A percentile compares a stretch with the other conserved stretches of the same genome.
Evolutionary conservation across 2,329 filamentous ascomycete species (phyloP).

Genomic region (Cladophialophora exuberans): DNA sequence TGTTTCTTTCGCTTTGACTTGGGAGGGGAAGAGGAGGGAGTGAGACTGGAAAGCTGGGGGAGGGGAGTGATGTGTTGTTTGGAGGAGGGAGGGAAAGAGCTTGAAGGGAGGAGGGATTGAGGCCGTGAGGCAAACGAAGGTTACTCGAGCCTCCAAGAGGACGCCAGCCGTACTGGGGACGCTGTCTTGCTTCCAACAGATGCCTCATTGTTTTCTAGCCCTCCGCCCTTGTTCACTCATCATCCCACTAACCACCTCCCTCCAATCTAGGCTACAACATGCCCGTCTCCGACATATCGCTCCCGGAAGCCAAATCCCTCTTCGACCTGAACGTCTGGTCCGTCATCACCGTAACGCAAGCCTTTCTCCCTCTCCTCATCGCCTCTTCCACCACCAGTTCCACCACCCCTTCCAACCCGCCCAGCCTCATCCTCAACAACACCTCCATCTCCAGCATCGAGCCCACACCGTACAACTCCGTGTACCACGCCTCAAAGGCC

Average conservation of each 20-base stretch:
- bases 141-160: too few relatives aligned
- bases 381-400: slow-evolving; percentile 23
- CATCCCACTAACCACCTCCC: slow-evolving; percentile 16
- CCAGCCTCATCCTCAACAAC: slow-evolving; percentile 43
- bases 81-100: too few relatives aligned
- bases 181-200: not conserved
- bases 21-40: too few relatives aligned
- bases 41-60: too few relatives aligned
- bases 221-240: too few relatives aligned
- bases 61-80: too few relatives aligned
- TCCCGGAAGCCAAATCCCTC: slow-evolving; percentile 38
- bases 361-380: slow-evolving; percentile 38
- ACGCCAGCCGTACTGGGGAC: too few relatives aligned
- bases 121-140: too few relatives aligned
- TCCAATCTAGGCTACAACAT: slow-evolving; percentile 28
- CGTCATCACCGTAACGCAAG: slow-evolving; percentile 40
- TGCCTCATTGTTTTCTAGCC: not conserved
- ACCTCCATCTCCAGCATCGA: slow-evolving; percentile 39
- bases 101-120: too few relatives aligned
- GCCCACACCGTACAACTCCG: slow-evolving; percentile 38
- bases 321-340: slow-evolving; percentile 44
- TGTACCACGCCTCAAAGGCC: slow-evolving; percentile 41
- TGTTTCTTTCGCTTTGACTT: not conserved
- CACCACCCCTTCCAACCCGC: not conserved
- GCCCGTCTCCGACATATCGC: slow-evolving; percentile 38